phyloP scores from a whole-genome alignment of 768 basidiomycete genomes.

The Auriscalpium vulgare region DNA sequence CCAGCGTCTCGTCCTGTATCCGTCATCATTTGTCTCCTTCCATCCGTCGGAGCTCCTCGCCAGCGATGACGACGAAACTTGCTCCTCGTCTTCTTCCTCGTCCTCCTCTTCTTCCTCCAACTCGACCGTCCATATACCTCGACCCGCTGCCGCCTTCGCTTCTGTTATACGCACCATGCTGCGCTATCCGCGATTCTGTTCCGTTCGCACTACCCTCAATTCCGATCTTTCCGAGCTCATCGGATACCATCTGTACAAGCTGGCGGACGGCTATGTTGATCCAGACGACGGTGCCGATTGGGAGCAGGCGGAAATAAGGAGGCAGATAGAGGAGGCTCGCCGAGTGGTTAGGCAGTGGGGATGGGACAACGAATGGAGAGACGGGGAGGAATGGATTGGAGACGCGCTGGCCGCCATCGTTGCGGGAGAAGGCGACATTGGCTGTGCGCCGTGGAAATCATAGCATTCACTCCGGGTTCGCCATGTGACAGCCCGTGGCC shows the following conservation, averaged over 20 bases:
- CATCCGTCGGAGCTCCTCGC: conserved; percentile 27
- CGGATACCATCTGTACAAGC: conserved; percentile 24
- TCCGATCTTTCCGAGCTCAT: conserved; percentile 30
- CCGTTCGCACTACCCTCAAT: conserved; percentile 17
- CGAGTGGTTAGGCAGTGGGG: conserved; percentile 13
- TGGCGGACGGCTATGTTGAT: conserved; percentile 25
- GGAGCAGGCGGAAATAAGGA: conserved; percentile 2
- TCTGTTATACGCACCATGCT: conserved; percentile 27
- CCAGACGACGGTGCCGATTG: conserved; percentile 23
- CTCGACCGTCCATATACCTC: conserved; percentile 19
- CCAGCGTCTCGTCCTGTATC: neutral
- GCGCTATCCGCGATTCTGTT: conserved; percentile 16
- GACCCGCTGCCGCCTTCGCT: conserved; percentile 25
- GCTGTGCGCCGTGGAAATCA: conserved; percentile 3
- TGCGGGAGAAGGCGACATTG: conserved; percentile 2
- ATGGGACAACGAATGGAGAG: conserved; percentile 14
- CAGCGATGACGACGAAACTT: conserved; percentile 6
- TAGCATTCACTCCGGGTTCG: neutral
- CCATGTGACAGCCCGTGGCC: neutral
- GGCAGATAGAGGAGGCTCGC: conserved; percentile 15
- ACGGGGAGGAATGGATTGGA: conserved; percentile 27
- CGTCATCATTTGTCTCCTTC: neutral
- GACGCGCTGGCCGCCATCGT: conserved; percentile 22
- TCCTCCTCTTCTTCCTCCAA: neutral
- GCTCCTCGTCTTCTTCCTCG: too few species aligned